phyloP scores from a whole-genome alignment of 805 yeast species.

The Pichia phayaonensis region DNA sequence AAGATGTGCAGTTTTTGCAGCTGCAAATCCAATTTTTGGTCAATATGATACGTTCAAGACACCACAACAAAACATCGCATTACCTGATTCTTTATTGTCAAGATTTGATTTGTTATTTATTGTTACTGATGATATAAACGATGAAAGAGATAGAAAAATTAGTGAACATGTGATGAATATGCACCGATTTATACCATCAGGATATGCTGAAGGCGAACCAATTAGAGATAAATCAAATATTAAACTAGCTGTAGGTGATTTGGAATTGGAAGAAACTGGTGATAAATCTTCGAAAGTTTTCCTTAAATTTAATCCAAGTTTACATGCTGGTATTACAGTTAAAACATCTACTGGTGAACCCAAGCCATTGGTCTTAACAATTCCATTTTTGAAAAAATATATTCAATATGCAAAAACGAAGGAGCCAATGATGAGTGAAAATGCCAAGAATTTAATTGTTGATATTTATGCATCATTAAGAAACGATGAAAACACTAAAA shows the following conservation, averaged over 20 bases:
- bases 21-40: slow-evolving; percentile 96
- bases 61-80: slow-evolving; percentile 92
- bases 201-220: slow-evolving; percentile 89
- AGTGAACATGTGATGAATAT: slow-evolving; percentile 93
- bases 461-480: slow-evolving; percentile 73
- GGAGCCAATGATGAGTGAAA: slow-evolving; percentile 69
- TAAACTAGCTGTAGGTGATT: slow-evolving; percentile 76
- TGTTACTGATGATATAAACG: slow-evolving; percentile 91
- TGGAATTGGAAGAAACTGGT: slow-evolving; percentile 34
- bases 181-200: slow-evolving; percentile 84
- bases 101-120: slow-evolving; percentile 95
- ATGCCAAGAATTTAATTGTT: slow-evolving; percentile 76
- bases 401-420: slow-evolving; percentile 90
- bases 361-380: slow-evolving; percentile 47
- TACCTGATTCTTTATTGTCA: slow-evolving; percentile 92
- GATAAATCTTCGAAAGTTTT: slow-evolving; percentile 59
- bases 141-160: slow-evolving; percentile 73
- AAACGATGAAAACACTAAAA: slow-evolving; percentile 56
- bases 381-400: slow-evolving; percentile 85
- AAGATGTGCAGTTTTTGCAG: slow-evolving; percentile 93
- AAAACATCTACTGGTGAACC: slow-evolving; percentile 19
- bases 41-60: slow-evolving; percentile 94
- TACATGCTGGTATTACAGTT: slow-evolving; percentile 38
- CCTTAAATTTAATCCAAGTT: slow-evolving; percentile 72
- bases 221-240: slow-evolving; percentile 68